phyloP scores from a whole-genome alignment of 176 grass and related monocot species.

The Carex scoparia region DNA sequence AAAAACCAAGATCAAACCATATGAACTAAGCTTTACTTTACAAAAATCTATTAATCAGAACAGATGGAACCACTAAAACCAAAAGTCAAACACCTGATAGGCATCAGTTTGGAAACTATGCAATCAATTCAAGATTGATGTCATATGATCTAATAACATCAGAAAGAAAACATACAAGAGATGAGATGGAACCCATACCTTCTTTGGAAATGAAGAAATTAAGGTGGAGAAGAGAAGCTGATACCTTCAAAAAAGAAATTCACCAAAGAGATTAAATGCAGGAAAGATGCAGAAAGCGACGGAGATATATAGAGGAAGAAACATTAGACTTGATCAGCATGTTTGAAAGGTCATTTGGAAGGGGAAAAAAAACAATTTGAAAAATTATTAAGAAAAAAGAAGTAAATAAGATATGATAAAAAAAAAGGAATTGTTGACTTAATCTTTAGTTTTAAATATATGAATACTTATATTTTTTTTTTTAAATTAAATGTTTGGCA shows the following conservation, averaged over 20 bases:
- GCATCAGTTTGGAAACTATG: background rate
- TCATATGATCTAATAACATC: background rate
- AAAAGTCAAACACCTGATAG: constrained; percentile 15
- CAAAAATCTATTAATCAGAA: background rate
- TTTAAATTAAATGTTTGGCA: too few relatives aligned
- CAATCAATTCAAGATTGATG: background rate
- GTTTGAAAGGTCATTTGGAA: too few relatives aligned
- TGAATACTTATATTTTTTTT: too few relatives aligned
- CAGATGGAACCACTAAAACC: background rate
- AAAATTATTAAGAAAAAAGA: too few relatives aligned
- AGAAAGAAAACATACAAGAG: background rate
- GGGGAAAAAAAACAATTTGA: too few relatives aligned
- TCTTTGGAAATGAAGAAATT: constrained; percentile 6
- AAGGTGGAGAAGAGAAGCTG: constrained; percentile 2
- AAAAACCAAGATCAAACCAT: background rate
- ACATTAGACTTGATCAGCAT: too few relatives aligned
- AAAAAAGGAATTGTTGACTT: too few relatives aligned
- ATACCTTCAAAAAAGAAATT: background rate
- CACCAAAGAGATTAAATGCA: background rate
- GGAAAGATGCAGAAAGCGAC: background rate
- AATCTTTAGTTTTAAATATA: too few relatives aligned
- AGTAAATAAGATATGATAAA: too few relatives aligned
- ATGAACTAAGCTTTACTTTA: background rate
- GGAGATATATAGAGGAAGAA: constrained; percentile 2
- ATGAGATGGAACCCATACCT: background rate